Evolutionary conservation across 176 grass and related monocot genomes (phyloP).

Genomic region (Carex littledalei): DNA sequence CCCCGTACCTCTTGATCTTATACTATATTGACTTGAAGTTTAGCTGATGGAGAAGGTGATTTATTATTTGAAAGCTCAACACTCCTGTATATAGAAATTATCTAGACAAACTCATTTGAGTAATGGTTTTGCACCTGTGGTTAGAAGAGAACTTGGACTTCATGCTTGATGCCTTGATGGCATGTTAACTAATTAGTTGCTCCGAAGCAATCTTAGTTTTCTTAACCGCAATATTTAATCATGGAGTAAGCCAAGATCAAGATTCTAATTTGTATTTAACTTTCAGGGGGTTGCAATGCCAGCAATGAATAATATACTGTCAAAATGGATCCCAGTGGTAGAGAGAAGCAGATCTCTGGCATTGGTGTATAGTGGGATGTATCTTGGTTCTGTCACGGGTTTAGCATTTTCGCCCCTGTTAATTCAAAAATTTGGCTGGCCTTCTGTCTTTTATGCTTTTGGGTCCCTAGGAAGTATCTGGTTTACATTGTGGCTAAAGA

Average conservation of each 20-base stretch:
- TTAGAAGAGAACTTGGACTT: not conserved
- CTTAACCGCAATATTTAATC: not conserved
- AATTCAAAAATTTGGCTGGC: slow-evolving; percentile 88
- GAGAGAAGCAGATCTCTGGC: slow-evolving; percentile 97
- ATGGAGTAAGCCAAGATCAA: not conserved
- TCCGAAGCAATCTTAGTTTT: not conserved
- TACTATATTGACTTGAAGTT: not conserved
- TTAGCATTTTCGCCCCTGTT: slow-evolving; percentile 81
- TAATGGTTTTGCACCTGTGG: not conserved
- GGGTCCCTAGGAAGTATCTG: slow-evolving; percentile 89
- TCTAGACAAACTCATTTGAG: not conserved
- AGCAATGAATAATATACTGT: slow-evolving; percentile 94
- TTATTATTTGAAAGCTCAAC: not conserved
- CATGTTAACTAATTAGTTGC: not conserved
- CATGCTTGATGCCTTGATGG: not conserved
- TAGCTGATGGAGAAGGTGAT: not conserved
- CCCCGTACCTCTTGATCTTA: not conserved
- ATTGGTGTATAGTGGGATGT: slow-evolving; percentile 96
- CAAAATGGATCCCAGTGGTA: slow-evolving; percentile 92
- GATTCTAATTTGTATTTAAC: slow-evolving; percentile 5
- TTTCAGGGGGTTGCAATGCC: slow-evolving; percentile 96
- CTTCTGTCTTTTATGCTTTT: slow-evolving; percentile 92
- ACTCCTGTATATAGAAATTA: not conserved
- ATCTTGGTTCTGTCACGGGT: slow-evolving; percentile 91
- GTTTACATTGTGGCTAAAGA: slow-evolving; percentile 72